These are phyloP conservation scores for Mycena polygramma DNA, from an alignment of 768 basidiomycete genomes.

Conservation along the genomic window DNA sequence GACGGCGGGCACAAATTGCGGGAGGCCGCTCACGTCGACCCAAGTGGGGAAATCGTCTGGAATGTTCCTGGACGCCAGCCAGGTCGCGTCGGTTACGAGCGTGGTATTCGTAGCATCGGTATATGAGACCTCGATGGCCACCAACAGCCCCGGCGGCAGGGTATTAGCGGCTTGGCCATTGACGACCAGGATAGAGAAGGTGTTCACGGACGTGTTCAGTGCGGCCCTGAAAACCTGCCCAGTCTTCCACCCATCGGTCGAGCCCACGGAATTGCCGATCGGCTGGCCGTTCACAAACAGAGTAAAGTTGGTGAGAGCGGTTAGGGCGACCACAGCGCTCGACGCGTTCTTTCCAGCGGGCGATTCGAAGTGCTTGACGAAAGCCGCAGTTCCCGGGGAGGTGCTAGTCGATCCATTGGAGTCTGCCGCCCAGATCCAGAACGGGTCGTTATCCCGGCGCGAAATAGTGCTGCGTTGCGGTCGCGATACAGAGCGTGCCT, in stretches of 20 bases:
- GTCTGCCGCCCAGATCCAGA: constrained; percentile 32
- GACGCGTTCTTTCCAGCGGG: constrained; percentile 14
- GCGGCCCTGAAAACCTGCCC: constrained; percentile 22
- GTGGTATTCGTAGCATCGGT: constrained; percentile 10
- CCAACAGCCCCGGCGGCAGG: constrained; percentile 26
- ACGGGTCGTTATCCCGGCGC: neutral
- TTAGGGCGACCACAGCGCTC: constrained; percentile 22
- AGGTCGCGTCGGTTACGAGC: constrained; percentile 25
- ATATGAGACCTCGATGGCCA: constrained; percentile 17
- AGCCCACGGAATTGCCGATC: constrained; percentile 9
- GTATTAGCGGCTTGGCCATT: neutral
- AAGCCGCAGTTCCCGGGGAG: constrained; percentile 20
- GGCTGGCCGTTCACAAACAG: constrained; percentile 32
- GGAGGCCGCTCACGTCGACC: neutral
- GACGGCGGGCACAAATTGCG: constrained; percentile 1
- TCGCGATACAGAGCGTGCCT: too few relatives aligned
- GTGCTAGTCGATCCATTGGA: neutral
- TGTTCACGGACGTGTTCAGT: constrained; percentile 22
- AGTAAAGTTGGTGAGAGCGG: constrained; percentile 19
- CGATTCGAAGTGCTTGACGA: constrained; percentile 7
- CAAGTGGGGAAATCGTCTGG: constrained; percentile 17
- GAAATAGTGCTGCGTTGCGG: too few relatives aligned
- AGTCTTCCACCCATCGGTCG: constrained; percentile 16
- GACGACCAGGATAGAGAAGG: constrained; percentile 23
- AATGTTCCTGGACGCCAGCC: constrained; percentile 22